Percentiles rank a stretch among this genome's conserved stretches.
These are phyloP conservation scores for Chaetomiaceae sp. DNA, from an alignment of 2,329 filamentous ascomycete species.

Conservation along the genomic window DNA sequence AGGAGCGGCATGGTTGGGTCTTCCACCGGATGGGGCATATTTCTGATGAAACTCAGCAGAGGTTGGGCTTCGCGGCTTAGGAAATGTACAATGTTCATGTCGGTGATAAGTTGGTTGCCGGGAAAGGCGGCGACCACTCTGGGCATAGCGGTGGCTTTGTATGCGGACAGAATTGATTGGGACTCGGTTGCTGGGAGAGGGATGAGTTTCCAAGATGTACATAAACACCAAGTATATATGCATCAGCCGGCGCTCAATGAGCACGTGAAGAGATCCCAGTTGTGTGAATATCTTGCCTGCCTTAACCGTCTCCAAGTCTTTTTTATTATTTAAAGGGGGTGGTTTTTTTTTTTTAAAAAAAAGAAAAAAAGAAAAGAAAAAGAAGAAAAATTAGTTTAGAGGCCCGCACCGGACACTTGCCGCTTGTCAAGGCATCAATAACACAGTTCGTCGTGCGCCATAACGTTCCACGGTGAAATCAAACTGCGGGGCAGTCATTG, in stretches of 20 bases:
- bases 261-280: too few species aligned
- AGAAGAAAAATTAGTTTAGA: too few species aligned
- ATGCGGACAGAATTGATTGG: too few species aligned
- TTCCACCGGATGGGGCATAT: not conserved
- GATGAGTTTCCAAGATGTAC: not conserved
- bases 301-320: too few species aligned
- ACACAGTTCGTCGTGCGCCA: too few species aligned
- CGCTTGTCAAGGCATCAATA: not conserved
- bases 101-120: not conserved
- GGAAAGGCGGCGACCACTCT: too few species aligned
- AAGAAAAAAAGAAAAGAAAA: too few species aligned
- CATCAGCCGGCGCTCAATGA: not conserved
- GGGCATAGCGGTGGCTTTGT: not conserved
- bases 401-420: not conserved
- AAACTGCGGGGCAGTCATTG: slow-evolving; percentile 2
- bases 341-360: too few species aligned
- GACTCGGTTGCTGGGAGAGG: not conserved
- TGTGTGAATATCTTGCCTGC: too few species aligned
- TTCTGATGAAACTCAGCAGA: not conserved
- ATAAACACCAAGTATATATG: not conserved
- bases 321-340: too few species aligned
- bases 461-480: slow-evolving; percentile 4
- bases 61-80: not conserved
- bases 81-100: slow-evolving; percentile 3
- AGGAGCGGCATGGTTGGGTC: not conserved